Percentiles rank a stretch among this genome's conserved stretches.
These are phyloP conservation scores for Plantago lanceolata DNA, from an alignment of 305 asterid species.

Conservation along the genomic window DNA sequence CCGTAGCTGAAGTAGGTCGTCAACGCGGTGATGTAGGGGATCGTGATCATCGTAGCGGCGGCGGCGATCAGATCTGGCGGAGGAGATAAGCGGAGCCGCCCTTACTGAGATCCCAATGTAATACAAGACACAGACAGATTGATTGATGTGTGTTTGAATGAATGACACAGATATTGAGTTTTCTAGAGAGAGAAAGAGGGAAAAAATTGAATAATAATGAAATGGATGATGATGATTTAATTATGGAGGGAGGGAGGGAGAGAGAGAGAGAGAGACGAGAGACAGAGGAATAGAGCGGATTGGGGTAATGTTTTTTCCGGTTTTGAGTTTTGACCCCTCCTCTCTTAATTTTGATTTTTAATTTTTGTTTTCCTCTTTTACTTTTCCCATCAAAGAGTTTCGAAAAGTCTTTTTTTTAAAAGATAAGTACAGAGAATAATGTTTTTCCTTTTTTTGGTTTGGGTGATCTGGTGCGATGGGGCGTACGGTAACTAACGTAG, in stretches of 20 bases:
- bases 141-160: background rate
- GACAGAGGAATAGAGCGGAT: constrained; percentile 24
- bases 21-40: constrained; percentile 89
- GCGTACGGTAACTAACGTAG: background rate
- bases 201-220: constrained; percentile 16
- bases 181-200: background rate
- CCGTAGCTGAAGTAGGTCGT: constrained; percentile 96
- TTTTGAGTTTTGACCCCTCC: constrained; percentile 27
- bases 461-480: background rate
- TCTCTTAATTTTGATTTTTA: constrained; percentile 4
- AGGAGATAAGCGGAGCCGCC: constrained; percentile 30
- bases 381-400: background rate
- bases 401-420: background rate
- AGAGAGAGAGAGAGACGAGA: constrained; percentile 26
- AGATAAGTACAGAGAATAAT: background rate
- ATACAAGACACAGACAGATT: background rate
- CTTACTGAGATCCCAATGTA: constrained; percentile 17
- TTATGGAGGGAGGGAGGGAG: constrained; percentile 17
- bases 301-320: too few species aligned
- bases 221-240: background rate
- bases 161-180: background rate
- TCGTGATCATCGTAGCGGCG: constrained; percentile 62
- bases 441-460: too few species aligned
- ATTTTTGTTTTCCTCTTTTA: background rate
- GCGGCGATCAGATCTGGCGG: constrained; percentile 39